Evolutionary conservation across 2,329 filamentous ascomycete genomes (phyloP).

Genomic region (Cercospora brassicicola): DNA sequence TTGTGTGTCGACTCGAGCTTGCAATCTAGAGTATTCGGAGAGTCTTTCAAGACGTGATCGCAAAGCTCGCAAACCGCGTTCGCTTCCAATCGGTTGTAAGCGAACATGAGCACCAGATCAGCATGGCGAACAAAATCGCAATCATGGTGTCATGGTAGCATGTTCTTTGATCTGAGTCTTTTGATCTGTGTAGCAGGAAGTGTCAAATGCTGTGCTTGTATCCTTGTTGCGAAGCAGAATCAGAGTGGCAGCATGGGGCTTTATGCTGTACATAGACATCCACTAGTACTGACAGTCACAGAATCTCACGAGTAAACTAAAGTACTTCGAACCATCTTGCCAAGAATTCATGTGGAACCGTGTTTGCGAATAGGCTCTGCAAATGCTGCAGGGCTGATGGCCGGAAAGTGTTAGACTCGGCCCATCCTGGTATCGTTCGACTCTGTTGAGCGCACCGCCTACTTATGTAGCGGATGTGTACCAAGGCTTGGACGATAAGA

Average conservation of each 20-base stretch:
- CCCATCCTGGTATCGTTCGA: background rate
- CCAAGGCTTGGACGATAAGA: too few species aligned
- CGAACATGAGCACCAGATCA: background rate
- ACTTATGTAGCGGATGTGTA: background rate
- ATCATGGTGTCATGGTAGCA: background rate
- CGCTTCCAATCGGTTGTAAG: background rate
- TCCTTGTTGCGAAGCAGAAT: too few species aligned
- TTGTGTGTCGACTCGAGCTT: background rate
- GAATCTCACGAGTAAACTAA: too few species aligned
- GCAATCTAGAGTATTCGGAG: background rate
- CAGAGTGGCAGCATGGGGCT: too few species aligned
- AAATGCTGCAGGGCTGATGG: background rate
- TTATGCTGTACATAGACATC: too few species aligned
- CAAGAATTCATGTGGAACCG: too few species aligned
- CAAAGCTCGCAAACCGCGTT: background rate
- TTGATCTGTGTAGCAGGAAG: background rate
- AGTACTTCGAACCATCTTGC: too few species aligned
- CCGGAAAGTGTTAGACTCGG: background rate
- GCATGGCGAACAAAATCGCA: background rate
- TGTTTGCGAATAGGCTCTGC: background rate
- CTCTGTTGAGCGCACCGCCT: background rate
- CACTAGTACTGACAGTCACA: too few species aligned
- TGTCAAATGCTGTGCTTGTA: background rate
- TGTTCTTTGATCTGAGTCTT: background rate
- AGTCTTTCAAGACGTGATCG: background rate